These are phyloP conservation scores for Schwanniomyces sp. DNA, from an alignment of 805 yeast species.

Conservation along the genomic window DNA sequence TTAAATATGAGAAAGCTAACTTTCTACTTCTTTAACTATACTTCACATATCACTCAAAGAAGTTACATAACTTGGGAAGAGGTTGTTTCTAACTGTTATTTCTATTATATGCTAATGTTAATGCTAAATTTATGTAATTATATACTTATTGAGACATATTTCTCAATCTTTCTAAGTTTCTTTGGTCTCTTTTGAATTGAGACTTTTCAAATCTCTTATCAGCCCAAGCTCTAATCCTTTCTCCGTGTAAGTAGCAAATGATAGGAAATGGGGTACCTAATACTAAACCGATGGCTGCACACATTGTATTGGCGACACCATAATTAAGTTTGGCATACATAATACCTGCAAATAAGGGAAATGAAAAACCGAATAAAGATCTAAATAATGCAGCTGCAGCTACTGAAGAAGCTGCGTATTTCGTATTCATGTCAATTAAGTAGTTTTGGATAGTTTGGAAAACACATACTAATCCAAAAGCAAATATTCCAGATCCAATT, in stretches of 20 bases:
- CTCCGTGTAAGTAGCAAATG: constrained; percentile 35
- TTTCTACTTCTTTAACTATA: no score
- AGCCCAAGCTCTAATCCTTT: constrained; percentile 34
- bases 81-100: neutral
- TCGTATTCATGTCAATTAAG: constrained; percentile 38
- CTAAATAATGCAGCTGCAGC: constrained; percentile 45
- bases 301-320: constrained; percentile 43
- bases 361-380: constrained; percentile 36
- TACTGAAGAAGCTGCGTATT: constrained; percentile 36
- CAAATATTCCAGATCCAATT: constrained; percentile 36
- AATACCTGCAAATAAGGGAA: constrained; percentile 37
- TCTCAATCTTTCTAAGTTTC: constrained; percentile 16
- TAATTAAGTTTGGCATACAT: constrained; percentile 35
- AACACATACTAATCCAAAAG: constrained; percentile 35
- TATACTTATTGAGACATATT: neutral
- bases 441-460: constrained; percentile 39
- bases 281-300: constrained; percentile 31
- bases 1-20: no score
- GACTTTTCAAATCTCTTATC: constrained; percentile 22
- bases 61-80: no score
- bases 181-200: constrained; percentile 22
- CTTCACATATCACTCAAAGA: no score
- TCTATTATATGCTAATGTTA: neutral
- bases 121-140: neutral
- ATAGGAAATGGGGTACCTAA: constrained; percentile 41